Conservation (phyloP, 306 rosid genomes). For the Luffa acutangula region DNA sequence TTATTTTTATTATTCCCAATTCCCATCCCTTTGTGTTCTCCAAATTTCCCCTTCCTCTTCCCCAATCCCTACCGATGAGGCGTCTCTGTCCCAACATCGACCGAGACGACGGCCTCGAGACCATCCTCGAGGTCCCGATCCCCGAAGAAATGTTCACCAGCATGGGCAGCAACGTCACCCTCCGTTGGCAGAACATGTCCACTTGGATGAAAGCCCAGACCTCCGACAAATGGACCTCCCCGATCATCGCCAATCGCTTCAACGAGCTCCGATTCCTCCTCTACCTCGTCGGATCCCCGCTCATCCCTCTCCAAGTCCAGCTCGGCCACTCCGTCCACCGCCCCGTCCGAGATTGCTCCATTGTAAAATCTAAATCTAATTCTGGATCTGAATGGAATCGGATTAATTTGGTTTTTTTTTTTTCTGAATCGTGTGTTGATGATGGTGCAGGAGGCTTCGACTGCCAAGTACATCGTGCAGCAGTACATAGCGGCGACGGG, state of each 20-base stretch:
- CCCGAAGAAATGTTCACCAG: slow-evolving; percentile 84
- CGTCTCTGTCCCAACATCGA: slow-evolving; percentile 88
- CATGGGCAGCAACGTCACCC: slow-evolving; percentile 59
- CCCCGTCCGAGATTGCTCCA: slow-evolving; percentile 74
- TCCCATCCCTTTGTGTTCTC: neutral
- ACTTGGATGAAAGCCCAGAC: slow-evolving; percentile 89
- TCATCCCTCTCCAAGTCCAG: slow-evolving; percentile 91
- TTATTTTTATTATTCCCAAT: neutral
- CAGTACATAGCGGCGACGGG: slow-evolving; percentile 95
- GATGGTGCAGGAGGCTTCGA: slow-evolving; percentile 67
- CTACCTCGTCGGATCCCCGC: slow-evolving; percentile 93
- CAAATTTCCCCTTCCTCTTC: too few relatives aligned
- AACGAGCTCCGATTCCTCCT: slow-evolving; percentile 77
- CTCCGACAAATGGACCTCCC: slow-evolving; percentile 57
- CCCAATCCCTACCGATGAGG: slow-evolving; percentile 18
- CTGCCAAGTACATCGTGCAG: slow-evolving; percentile 86
- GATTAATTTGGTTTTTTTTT: too few relatives aligned
- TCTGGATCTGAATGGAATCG: too few relatives aligned
- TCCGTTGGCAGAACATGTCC: slow-evolving; percentile 75
- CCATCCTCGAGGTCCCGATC: slow-evolving; percentile 82
- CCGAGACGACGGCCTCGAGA: slow-evolving; percentile 81
- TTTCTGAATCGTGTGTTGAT: too few relatives aligned
- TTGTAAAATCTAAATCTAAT: slow-evolving; percentile 29
- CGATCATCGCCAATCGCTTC: slow-evolving; percentile 46
- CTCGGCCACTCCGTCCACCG: slow-evolving; percentile 68